Conservation (phyloP, 345 rosid species). For the Brassica rapa region DNA sequence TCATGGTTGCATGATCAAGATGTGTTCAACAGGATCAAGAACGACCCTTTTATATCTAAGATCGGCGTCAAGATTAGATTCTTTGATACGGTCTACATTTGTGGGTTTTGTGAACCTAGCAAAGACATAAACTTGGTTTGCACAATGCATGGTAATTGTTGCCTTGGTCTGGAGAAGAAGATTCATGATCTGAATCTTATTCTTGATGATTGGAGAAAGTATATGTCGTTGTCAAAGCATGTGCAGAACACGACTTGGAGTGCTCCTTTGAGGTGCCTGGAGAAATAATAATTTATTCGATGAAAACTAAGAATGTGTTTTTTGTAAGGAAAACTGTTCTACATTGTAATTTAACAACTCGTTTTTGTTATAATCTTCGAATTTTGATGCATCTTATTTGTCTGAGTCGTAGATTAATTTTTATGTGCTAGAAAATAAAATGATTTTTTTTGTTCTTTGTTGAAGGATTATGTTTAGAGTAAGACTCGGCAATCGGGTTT, state of each 20-base stretch:
- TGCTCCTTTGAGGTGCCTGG: slow-evolving; percentile 56
- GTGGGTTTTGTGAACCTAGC: slow-evolving; percentile 69
- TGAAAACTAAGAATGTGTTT: not conserved
- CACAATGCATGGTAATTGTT: slow-evolving; percentile 87
- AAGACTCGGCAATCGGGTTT: too few relatives aligned
- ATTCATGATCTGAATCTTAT: slow-evolving; percentile 53
- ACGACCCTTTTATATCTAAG: slow-evolving; percentile 30
- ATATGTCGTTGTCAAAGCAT: slow-evolving; percentile 20
- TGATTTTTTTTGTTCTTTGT: not conserved
- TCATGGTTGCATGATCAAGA: slow-evolving; percentile 73
- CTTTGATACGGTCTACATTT: slow-evolving; percentile 58
- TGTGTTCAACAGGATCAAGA: slow-evolving; percentile 66
- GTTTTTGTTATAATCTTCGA: not conserved
- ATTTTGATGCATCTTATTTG: not conserved
- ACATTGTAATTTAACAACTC: not conserved
- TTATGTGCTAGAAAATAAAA: not conserved
- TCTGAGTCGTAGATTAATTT: not conserved
- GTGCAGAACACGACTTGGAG: slow-evolving; percentile 49
- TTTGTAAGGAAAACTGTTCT: not conserved
- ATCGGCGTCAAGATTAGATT: slow-evolving; percentile 55
- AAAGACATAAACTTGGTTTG: slow-evolving; percentile 57
- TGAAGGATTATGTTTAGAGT: too few relatives aligned
- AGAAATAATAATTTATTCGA: not conserved
- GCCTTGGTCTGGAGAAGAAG: slow-evolving; percentile 57
- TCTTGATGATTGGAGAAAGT: slow-evolving; percentile 65